Base-by-base conservation (phyloP, 257 asterid species). In the Plantago ovata region DNA sequence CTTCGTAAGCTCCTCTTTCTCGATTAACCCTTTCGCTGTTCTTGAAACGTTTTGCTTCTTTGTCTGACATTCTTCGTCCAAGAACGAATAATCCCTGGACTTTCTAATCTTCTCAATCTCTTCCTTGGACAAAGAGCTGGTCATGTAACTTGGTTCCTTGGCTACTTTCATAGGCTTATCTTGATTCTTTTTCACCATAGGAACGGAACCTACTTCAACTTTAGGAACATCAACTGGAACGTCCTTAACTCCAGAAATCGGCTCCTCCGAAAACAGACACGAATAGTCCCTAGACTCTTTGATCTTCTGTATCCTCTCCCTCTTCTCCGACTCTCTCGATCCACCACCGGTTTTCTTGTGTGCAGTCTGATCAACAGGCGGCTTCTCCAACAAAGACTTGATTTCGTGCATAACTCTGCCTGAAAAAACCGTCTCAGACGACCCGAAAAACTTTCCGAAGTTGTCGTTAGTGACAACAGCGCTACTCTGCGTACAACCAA, bases 211-310 rank as follows among this genome's bases (percentile, higher is more conserved):
- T 4, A 4, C 13, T 16, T 10, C 1, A 6, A 10, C 8, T 10
- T 38, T 11, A 39, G 20, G 48, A 47, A 10, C 19, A 19, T 49
- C 28, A 49, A n/a, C n/a, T n/a, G 36, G 33, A 49, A 21, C 54
- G 15, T 9, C 36, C 14, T 10, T 49, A 3, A 19, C 13, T 23
- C 33, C 13, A 18, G 53, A 24, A 48, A 19, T 14, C 24, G 53
- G 13, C 7, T 13, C 3, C 54, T 20, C 39, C 8, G 49, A 48
- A 1, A 12, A 61, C 24, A 48, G 49, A 49, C 48, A 61, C 40
- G 66, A 61, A 61, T 48, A 61, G 38, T 61, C 66, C 15, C 66
- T 49, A 0, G 49, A 49, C 1, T 41, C 39, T 38, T 16, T 61
- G 13, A 61, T 41, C 50, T 24, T 48, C 24, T 49, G 1, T 23